phyloP scores from a whole-genome alignment of 768 basidiomycete genomes.

The Rhodocollybia butyracea region DNA sequence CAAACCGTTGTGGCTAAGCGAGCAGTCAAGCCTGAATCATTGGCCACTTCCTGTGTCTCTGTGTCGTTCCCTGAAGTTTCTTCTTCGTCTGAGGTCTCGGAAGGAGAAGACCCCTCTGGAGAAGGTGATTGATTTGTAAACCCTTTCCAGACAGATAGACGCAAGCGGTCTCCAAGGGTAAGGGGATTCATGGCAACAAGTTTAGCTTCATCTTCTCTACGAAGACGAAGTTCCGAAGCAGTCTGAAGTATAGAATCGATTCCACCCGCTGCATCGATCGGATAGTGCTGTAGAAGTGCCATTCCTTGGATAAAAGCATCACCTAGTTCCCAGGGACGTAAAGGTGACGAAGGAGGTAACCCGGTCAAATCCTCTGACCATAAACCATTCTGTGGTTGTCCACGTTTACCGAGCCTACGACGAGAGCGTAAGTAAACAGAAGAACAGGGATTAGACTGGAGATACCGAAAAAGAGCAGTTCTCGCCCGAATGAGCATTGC shows the following conservation, averaged over 20 bases:
- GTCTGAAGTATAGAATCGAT: conserved; percentile 69
- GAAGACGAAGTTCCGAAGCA: conserved; percentile 55
- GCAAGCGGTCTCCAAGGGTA: conserved; percentile 54
- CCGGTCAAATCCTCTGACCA: conserved; percentile 47
- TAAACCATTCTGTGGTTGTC: conserved; percentile 39
- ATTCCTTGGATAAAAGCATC: conserved; percentile 70
- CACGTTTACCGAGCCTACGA: conserved; percentile 52
- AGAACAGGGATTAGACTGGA: background rate
- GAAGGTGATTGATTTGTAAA: conserved; percentile 52
- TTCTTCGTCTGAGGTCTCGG: conserved; percentile 31
- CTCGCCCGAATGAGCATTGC: conserved; percentile 64
- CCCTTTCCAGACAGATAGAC: conserved; percentile 64
- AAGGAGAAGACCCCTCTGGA: conserved; percentile 29
- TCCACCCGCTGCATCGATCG: conserved; percentile 62
- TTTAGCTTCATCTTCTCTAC: conserved; percentile 40
- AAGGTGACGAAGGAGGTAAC: conserved; percentile 37
- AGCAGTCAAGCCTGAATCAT: conserved; percentile 39
- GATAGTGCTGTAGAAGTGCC: conserved; percentile 61
- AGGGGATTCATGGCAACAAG: conserved; percentile 27
- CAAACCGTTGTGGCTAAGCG: conserved; percentile 64
- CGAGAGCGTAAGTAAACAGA: background rate
- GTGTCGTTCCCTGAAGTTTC: conserved; percentile 35
- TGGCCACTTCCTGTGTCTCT: conserved; percentile 37
- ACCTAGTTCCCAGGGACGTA: conserved; percentile 48
- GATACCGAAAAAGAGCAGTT: conserved; percentile 52